These are phyloP conservation scores for Penicillium sp. DNA, from an alignment of 2,329 filamentous ascomycete genomes.

Conservation along the genomic window DNA sequence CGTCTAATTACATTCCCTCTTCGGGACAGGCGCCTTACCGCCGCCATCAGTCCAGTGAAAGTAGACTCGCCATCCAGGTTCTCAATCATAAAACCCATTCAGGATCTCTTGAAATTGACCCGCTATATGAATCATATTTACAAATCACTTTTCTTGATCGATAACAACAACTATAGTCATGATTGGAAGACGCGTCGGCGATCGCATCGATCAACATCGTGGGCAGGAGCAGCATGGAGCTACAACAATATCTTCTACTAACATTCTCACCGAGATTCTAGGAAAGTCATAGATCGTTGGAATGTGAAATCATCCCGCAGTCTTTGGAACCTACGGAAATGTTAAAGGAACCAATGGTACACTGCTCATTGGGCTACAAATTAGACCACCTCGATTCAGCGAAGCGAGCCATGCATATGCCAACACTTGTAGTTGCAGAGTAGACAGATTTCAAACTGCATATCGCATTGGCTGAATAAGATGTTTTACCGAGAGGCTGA, in stretches of 20 bases:
- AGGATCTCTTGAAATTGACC: background rate
- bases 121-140: background rate
- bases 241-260: background rate
- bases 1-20: slow-evolving; percentile 34
- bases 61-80: background rate
- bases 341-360: background rate
- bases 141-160: background rate
- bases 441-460: background rate
- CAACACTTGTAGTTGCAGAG: background rate
- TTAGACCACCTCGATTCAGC: background rate
- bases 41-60: background rate
- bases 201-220: background rate
- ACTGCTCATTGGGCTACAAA: background rate
- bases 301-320: background rate
- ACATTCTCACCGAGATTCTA: background rate
- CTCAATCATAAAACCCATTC: background rate
- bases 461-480: too few species aligned
- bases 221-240: background rate
- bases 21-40: slow-evolving; percentile 14
- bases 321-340: background rate
- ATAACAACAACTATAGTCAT: background rate
- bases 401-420: background rate
- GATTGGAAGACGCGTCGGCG: background rate
- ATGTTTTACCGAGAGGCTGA: background rate
- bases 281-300: background rate